A percentile compares a stretch with the other conserved stretches of the same genome.
Conservation (phyloP, 768 basidiomycete genomes). For the Lenzites betulinus region DNA sequence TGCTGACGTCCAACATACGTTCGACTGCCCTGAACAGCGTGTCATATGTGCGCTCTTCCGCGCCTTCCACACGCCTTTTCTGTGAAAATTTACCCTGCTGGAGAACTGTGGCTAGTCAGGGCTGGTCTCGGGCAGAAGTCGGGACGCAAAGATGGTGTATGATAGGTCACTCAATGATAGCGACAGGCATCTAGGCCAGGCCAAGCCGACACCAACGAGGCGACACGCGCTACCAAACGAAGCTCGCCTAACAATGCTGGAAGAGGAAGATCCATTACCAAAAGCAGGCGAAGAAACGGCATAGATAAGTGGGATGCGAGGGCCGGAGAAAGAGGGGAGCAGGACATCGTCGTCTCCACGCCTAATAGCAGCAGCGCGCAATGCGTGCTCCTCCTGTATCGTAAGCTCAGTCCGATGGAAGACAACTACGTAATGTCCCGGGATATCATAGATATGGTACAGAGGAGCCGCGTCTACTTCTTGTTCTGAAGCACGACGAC, state of each 20-base stretch:
- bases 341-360: not conserved
- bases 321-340: slow-evolving; percentile 3
- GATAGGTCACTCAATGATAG: not conserved
- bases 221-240: not conserved
- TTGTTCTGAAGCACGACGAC: slow-evolving; percentile 53
- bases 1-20: slow-evolving; percentile 7
- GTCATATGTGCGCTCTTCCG: not conserved
- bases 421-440: slow-evolving; percentile 13
- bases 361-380: not conserved
- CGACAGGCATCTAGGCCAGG: slow-evolving; percentile 2
- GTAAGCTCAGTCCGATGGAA: slow-evolving; percentile 3
- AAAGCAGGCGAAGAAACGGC: not conserved
- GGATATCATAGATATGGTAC: slow-evolving; percentile 15
- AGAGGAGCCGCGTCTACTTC: slow-evolving; percentile 31
- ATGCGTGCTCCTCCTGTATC: slow-evolving; percentile 8
- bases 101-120: not conserved
- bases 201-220: not conserved
- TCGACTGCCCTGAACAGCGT: not conserved
- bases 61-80: slow-evolving; percentile 8
- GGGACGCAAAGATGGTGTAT: not conserved
- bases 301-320: slow-evolving; percentile 18
- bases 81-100: not conserved
- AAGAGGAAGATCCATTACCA: slow-evolving; percentile 11
- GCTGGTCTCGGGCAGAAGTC: slow-evolving; percentile 5
- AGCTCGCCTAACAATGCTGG: not conserved